phyloP scores from a whole-genome alignment of 805 yeast genomes.

The Saturnispora sekii region DNA sequence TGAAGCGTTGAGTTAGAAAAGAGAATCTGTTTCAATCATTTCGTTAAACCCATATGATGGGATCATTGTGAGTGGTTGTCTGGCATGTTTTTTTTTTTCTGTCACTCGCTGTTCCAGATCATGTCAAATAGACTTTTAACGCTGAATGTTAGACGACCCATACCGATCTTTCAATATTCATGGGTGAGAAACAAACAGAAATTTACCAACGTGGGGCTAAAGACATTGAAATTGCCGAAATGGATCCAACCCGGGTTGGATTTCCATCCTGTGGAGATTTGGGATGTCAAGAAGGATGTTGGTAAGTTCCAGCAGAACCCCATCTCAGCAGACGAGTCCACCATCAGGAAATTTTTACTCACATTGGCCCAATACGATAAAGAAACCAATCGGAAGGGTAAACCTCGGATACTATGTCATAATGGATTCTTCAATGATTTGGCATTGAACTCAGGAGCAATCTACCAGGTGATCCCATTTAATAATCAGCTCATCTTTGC shows the following conservation, averaged over 20 bases:
- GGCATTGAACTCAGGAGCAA: not conserved
- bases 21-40: too few relatives aligned
- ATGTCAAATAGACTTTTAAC: too few relatives aligned
- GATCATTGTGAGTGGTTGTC: too few relatives aligned
- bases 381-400: not conserved
- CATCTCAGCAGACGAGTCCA: slow-evolving; percentile 1
- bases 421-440: slow-evolving; percentile 12
- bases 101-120: too few relatives aligned
- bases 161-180: too few relatives aligned
- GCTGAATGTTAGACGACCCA: too few relatives aligned
- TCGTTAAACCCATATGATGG: too few relatives aligned
- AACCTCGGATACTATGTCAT: slow-evolving; percentile 6
- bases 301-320: not conserved
- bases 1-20: too few relatives aligned
- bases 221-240: not conserved
- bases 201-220: too few relatives aligned
- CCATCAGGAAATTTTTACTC: slow-evolving; percentile 2
- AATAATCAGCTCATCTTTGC: slow-evolving; percentile 10
- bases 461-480: slow-evolving; percentile 9
- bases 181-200: too few relatives aligned
- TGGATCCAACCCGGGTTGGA: slow-evolving; percentile 1
- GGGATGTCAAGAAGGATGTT: slow-evolving; percentile 1
- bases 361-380: slow-evolving; percentile 8
- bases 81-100: too few relatives aligned
- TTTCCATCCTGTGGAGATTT: not conserved